Evolutionary conservation across 139 green algal species (phyloP), one percentile per base, ranked within the genome.

Genomic region (Micromonas pusilla): DNA sequence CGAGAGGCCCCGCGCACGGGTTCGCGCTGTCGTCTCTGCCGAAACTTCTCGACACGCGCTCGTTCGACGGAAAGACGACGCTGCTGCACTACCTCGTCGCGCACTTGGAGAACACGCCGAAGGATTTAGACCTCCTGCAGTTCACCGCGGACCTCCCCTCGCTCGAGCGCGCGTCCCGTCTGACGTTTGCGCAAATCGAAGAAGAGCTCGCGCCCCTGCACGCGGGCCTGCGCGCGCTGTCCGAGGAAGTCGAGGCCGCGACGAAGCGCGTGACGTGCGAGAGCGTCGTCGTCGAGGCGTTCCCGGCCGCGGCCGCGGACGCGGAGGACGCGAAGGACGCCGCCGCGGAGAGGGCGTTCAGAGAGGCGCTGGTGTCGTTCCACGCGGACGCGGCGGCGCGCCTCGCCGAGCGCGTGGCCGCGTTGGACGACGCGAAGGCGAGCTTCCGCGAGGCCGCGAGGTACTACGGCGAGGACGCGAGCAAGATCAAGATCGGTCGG

Each of bases 41-140:
- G 3, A 60, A 63, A 33, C 74, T 80, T 19, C 34, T 62, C 25
- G 74, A 80, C 74, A 80, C 74, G 9, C 33, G 63, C 20, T 73
- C 54, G 28, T 80, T 80, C 26, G 57, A 73, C 63, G 60, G 60
- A 5, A 53, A 25, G 23, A 80, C 74, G 23, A 72, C 74, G 32
- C 74, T 80, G 23, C 74, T 80, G 33, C 74, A 80, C 74, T 80
- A 73, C 60, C 54, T 80, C 52, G 74, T 80, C 28, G 63, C 63
- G 9, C 63, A 70, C 30, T 9, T 36, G 13, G 63, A 70, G 63
- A 33, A 36, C 63, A 36, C 9, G 28, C 6, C 6, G 9, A 20
- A 70, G 63, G 63, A 70, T 16, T 70, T 70, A 33, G n/a, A n/a
- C n/a, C n/a, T n/a, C n/a, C 30, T 70, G 6, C 28, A 70, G 28